phyloP scores from a whole-genome alignment of 306 rosid genomes.

The Neltuma alba region DNA sequence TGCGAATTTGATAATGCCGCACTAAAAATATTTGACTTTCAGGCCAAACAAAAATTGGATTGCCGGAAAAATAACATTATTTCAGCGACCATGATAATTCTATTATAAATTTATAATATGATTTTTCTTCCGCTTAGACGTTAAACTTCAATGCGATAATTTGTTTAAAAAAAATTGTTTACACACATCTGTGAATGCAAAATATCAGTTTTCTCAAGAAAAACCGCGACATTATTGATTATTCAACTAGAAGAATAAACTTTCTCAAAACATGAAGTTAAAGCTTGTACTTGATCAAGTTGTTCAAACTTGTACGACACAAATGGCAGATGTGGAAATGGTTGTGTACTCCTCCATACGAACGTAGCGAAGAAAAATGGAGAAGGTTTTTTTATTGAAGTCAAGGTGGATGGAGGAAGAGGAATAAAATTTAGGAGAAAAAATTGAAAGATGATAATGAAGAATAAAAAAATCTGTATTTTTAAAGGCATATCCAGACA shows the following conservation, averaged over 20 bases:
- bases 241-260: not conserved
- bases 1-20: not conserved
- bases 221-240: not conserved
- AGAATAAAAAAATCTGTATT: conserved; percentile 9
- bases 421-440: not conserved
- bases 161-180: not conserved
- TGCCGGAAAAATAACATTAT: not conserved
- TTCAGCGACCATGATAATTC: not conserved
- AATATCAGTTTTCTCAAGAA: not conserved
- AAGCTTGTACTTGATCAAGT: conserved; percentile 13
- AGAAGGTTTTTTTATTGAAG: not conserved
- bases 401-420: not conserved
- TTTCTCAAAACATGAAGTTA: not conserved
- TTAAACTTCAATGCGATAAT: not conserved
- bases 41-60: not conserved
- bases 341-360: not conserved
- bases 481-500: conserved; percentile 40
- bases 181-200: not conserved
- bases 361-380: not conserved
- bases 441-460: not conserved
- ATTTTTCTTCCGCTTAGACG: not conserved
- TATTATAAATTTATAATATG: not conserved
- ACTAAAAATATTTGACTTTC: not conserved
- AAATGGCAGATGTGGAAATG: not conserved
- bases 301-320: conserved; percentile 17